Evolutionary conservation across 805 yeast species (phyloP), one percentile per base, ranked within the genome.

Genomic region (Candida ipomoeae): DNA sequence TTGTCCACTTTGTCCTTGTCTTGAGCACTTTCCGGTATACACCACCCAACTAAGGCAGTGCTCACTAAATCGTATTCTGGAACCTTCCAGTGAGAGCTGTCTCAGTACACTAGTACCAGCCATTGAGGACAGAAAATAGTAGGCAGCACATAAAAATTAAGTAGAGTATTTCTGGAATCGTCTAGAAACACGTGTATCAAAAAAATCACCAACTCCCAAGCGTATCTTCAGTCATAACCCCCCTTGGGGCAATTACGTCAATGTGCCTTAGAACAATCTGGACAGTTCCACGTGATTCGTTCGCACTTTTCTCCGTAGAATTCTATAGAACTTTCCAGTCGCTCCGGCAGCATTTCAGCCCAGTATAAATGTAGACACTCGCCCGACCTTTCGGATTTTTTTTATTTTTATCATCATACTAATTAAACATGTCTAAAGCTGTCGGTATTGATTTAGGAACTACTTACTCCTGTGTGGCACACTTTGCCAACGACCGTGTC

Each of bases 361-460:
- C 40, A 44, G 33, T 44, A 44, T 44, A 44, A 44, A 44, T 39
- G 47, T 18, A 38, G 41, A 39, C 41, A n/a, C 29, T 13, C 39
- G 40, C 49, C 45, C 42, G 29, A 29, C 38, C 38, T 41, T 18
- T 15, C 32, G 7, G 2, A 17, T 13, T 13, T 8, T 26, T 47
- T 39, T 50, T 38, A 39, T 40, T 54, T 48, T 50, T 34, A 32
- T 40, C 49, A 41, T 32, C 38, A 51, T 35, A 44, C 35, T 45
- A 43, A 33, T 47, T 37, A 37, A 60, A 35, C 51, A 64, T 63
- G 66, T 59, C 68, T 50, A 62, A 60, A 58, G 64, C 68, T 55
- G 65, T 64, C 59, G 68, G 68, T 54, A 64, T 64, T 59, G 68
- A 64, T 61, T 64, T 64, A 57, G 68, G 68, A 55, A 64, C 68